A percentile compares a stretch with the other conserved stretches of the same genome.
These are phyloP conservation scores for Tolypocladium ophioglossoides DNA, from an alignment of 2,329 filamentous ascomycete species.

Conservation along the genomic window DNA sequence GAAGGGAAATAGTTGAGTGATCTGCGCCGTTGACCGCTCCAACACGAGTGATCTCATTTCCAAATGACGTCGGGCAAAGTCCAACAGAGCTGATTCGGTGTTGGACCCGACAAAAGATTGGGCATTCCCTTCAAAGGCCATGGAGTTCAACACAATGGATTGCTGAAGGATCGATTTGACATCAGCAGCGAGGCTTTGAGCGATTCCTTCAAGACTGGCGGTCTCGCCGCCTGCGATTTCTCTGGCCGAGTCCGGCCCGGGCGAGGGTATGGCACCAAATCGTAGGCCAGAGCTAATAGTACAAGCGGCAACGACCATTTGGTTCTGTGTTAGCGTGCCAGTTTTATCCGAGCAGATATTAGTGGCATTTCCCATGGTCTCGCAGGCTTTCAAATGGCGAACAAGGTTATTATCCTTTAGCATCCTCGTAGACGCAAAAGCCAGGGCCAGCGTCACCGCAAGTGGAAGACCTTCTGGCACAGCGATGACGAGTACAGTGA, in stretches of 20 bases:
- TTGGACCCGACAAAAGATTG: too few species aligned
- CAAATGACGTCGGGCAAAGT: too few species aligned
- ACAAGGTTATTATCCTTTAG: constrained; percentile 61
- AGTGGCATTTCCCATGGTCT: constrained; percentile 62
- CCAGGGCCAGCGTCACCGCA: constrained; percentile 56
- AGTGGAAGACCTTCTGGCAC: constrained; percentile 57
- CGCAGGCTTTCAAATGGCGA: constrained; percentile 55
- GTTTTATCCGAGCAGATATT: constrained; percentile 63
- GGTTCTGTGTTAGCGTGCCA: constrained; percentile 22
- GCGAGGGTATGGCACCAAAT: not conserved
- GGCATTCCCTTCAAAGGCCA: too few species aligned
- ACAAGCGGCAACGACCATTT: constrained; percentile 16
- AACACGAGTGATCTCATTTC: too few species aligned
- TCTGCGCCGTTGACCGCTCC: too few species aligned
- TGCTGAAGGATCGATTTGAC: too few species aligned
- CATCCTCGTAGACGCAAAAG: constrained; percentile 60
- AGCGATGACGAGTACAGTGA: constrained; percentile 57
- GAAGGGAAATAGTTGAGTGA: constrained; percentile 35
- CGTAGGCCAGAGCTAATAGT: constrained; percentile 4
- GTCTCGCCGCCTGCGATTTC: constrained; percentile 9
- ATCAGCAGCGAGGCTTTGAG: too few species aligned
- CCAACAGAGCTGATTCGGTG: too few species aligned
- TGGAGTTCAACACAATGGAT: too few species aligned
- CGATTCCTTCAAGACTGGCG: too few species aligned
- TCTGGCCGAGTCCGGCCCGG: constrained; percentile 13